These are phyloP conservation scores for Limonium bicolor DNA, from an alignment of 148 eudicot species.

Conservation along the genomic window DNA sequence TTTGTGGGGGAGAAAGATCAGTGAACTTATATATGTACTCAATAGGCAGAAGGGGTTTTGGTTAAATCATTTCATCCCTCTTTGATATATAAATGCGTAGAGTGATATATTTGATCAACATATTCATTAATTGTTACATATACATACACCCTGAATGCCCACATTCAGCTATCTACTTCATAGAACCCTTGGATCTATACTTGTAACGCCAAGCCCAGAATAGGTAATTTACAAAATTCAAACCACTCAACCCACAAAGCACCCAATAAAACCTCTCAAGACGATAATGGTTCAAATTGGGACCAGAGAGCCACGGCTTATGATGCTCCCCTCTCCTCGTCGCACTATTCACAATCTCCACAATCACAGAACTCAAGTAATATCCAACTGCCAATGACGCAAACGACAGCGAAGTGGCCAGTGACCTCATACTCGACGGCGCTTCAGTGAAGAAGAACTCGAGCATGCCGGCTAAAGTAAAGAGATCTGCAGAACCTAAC, in stretches of 20 bases:
- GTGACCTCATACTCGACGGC: slow-evolving; percentile 47
- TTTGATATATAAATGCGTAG: no score
- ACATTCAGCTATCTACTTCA: not conserved
- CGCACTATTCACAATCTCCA: slow-evolving; percentile 33
- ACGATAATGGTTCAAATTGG: slow-evolving; percentile 32
- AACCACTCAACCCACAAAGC: slow-evolving; percentile 34
- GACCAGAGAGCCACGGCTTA: slow-evolving; percentile 40
- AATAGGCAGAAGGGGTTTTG: no score
- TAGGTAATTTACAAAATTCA: slow-evolving; percentile 40
- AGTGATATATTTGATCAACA: no score
- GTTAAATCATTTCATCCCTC: no score
- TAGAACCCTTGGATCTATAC: slow-evolving; percentile 25
- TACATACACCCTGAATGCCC: no score
- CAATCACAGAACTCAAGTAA: slow-evolving; percentile 52
- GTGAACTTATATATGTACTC: no score
- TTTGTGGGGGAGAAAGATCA: no score
- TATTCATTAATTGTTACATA: no score
- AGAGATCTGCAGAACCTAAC: slow-evolving; percentile 68
- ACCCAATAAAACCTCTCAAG: slow-evolving; percentile 64
- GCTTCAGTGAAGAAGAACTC: slow-evolving; percentile 81
- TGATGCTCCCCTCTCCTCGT: slow-evolving; percentile 18
- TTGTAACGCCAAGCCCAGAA: slow-evolving; percentile 57
- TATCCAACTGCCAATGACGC: slow-evolving; percentile 64
- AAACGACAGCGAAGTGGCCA: slow-evolving; percentile 60
- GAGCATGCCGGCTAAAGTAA: slow-evolving; percentile 54